Evolutionary conservation across 257 asterid species (phyloP).

Genomic region (Solanum phureja): DNA sequence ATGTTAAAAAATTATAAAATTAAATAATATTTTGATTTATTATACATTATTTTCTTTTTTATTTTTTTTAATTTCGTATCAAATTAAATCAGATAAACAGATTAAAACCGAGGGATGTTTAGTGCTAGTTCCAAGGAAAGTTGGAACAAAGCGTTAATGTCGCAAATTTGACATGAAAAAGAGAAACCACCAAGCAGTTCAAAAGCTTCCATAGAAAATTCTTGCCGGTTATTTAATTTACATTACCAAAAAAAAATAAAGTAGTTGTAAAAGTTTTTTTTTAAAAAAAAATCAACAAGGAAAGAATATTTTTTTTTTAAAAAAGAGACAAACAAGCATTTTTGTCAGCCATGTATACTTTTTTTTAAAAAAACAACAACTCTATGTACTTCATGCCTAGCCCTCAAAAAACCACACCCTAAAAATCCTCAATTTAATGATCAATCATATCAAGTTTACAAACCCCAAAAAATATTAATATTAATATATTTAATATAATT

Average conservation of each 20-base stretch:
- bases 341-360: slow-evolving; percentile 36
- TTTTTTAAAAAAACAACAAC: not conserved
- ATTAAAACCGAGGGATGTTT: not conserved
- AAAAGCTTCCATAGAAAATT: slow-evolving; percentile 59
- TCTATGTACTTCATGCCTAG: not conserved
- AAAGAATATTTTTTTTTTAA: not conserved
- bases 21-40: no score
- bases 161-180: slow-evolving; percentile 54
- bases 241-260: slow-evolving; percentile 2
- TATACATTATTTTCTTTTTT: no score
- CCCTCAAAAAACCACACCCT: not conserved
- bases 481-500: not conserved
- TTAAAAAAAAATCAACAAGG: not conserved
- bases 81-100: not conserved
- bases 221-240: slow-evolving; percentile 41
- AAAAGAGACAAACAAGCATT: slow-evolving; percentile 45
- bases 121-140: slow-evolving; percentile 46
- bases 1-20: no score
- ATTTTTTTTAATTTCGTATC: not conserved
- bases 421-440: not conserved
- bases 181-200: slow-evolving; percentile 51
- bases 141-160: slow-evolving; percentile 26
- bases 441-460: not conserved
- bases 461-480: not conserved
- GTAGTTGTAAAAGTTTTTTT: not conserved